Base-by-base conservation (phyloP, 768 basidiomycete species). In the Leucosporidium scottii region DNA sequence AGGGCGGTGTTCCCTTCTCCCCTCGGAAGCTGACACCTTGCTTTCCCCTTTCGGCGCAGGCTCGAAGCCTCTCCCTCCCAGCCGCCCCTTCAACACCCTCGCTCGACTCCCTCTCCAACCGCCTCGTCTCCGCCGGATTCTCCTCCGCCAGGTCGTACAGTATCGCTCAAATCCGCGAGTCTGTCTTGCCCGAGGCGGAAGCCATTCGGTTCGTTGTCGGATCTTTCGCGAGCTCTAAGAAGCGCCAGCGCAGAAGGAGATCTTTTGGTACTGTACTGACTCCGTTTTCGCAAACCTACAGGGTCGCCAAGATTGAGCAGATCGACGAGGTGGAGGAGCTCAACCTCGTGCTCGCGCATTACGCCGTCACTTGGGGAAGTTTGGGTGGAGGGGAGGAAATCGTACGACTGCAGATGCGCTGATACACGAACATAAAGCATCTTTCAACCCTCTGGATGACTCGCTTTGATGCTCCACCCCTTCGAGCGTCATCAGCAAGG, bases 311-410 rank as follows among this genome's bases (percentile, higher is more conserved):
- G 64, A 82, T 96, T 21, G 94, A 98, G 76, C 82, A 90, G 78
- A 82, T 99, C 7, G 94, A 98, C 75, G 93, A 99, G 78, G 81
- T 92, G 13, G 94, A 99, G 78, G 94, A 98, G 78, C 82, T 99
- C 25, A 88, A 93, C 65, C 83, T 99, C 7, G 89, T 98, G 1
- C 80, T 96, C 36, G 82, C 82, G 3, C 93, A 98, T 76, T 98
- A 98, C 77, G 90, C 87, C 20, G 84, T 97, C 62, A 86, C 87
- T 0, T 97, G 92, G 92, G 85, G 82, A 0, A 66, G 71, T 23
- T 76, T 77, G 54, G 75, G 76, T 15, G 62, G 12, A 0, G 50
- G 53, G 30, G 49, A 34, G 4, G 30, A 61, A 13, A 55, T 54
- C 23, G 30, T 50, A 25, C 50, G 65, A 21, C 23, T 48, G 39